Base-by-base conservation (phyloP, 2,329 filamentous ascomycete species). In the Diaporthe batatas region DNA sequence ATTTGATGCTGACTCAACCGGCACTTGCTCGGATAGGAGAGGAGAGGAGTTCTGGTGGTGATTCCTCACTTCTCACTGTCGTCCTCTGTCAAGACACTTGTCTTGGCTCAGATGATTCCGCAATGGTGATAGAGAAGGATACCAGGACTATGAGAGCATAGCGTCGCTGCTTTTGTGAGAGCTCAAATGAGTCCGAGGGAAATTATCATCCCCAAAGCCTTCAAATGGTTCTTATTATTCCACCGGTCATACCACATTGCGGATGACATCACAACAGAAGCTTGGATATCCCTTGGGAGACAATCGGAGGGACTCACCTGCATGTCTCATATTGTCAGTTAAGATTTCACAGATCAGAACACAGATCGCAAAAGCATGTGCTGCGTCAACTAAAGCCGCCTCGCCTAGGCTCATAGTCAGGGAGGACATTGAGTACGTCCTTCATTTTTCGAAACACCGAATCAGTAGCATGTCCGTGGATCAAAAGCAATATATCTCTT, bases 1-100 rank as follows among this genome's bases (percentile, higher is more conserved):
- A 39, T 23, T 25, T 18, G 47, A 18, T 51, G 32, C 14, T 12
- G 25, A 39, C 6, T 2, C 51, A 29, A 14, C 47, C 21, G 47
- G 32, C n/a, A 39, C 7, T 29, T 34, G 62, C 62, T 53, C 14
- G 14, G n/a, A 25, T 21, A 51, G 36, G 44, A 25, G 12, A 53
- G 12, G 62, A 5, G 25, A 29, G 44, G 29, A 21, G 29, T 7
- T 47, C 2, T 36, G n/a, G 11, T 6, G 44, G 21, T 65, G 44
- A 51, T 51, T 39, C 59, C 62, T 53, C 21, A 39, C 44, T 36
- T 65, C 59, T 65, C 44, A 12, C 32, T 25, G 32, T 67, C 62
- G 14, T 39, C 21, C n/a, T n/a, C 32, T 14, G 6, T 6, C 44
- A 32, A 51, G 7, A 47, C 21, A 23, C 29, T 51, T 29, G 18